Conservation (phyloP, 2,329 filamentous ascomycete species). For the Paecilomyces sp. region DNA sequence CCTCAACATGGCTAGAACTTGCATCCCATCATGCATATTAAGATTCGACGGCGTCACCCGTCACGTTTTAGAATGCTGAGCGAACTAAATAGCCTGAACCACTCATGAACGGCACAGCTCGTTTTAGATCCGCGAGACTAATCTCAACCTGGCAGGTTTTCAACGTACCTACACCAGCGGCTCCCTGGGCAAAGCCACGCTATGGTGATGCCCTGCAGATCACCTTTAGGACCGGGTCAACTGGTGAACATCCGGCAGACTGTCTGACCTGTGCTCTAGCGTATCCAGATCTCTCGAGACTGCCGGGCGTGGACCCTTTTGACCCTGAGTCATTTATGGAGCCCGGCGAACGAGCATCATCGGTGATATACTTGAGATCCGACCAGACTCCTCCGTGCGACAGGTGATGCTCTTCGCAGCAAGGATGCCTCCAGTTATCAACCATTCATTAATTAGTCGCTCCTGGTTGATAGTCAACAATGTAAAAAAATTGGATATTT, state of each 20-base stretch:
- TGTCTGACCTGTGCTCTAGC: neutral
- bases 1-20: neutral
- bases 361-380: neutral
- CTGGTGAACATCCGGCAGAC: neutral
- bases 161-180: neutral
- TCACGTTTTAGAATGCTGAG: neutral
- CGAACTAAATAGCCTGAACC: neutral
- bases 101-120: neutral
- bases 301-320: neutral
- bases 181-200: neutral
- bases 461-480: neutral
- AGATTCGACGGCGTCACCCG: neutral
- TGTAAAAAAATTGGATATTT: neutral
- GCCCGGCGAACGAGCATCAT: neutral
- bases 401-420: neutral
- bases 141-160: neutral
- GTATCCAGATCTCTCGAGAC: neutral
- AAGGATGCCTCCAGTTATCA: neutral
- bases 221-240: neutral
- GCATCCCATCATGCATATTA: neutral
- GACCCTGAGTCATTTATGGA: neutral
- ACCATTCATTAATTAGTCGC: neutral
- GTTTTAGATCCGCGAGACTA: neutral
- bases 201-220: neutral
- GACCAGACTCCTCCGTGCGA: neutral